phyloP scores from a whole-genome alignment of 352 stramenopile species.

The Globisporangium cystogenes region DNA sequence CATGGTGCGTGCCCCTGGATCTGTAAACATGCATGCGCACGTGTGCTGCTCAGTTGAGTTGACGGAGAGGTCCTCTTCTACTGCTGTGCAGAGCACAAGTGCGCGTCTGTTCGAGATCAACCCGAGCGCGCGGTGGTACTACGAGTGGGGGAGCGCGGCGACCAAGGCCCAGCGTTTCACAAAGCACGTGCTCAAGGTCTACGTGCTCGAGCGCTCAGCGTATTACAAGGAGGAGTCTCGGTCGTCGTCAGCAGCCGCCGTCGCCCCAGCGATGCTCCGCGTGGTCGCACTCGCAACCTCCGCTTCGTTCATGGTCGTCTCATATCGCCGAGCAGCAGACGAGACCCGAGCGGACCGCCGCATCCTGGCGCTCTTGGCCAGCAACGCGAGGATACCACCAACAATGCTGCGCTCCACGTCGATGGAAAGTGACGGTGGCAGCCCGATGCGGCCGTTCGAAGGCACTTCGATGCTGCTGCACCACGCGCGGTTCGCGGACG shows the following conservation, averaged over 20 bases:
- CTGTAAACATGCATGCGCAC: not conserved
- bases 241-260: not conserved
- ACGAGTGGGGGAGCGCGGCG: slow-evolving; percentile 61
- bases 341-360: slow-evolving; percentile 34
- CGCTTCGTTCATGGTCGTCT: slow-evolving; percentile 57
- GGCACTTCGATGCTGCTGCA: not conserved
- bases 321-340: slow-evolving; percentile 46
- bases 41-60: not conserved
- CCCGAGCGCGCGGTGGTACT: slow-evolving; percentile 52
- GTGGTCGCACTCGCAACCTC: slow-evolving; percentile 40
- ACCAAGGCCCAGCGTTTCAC: slow-evolving; percentile 60
- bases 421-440: slow-evolving; percentile 12
- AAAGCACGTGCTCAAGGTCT: slow-evolving; percentile 52
- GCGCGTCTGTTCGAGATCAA: slow-evolving; percentile 56
- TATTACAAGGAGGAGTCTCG: slow-evolving; percentile 7
- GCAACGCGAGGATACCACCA: slow-evolving; percentile 7
- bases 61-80: not conserved
- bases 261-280: slow-evolving; percentile 14
- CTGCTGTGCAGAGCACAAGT: not conserved
- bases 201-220: slow-evolving; percentile 32
- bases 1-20: not conserved
- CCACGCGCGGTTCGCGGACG: not conserved
- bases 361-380: slow-evolving; percentile 19
- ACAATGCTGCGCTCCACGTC: not conserved
- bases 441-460: slow-evolving; percentile 5